A percentile compares a stretch with the other conserved stretches of the same genome.
Evolutionary conservation across 2,329 filamentous ascomycete genomes (phyloP).

Genomic region (Dendrostoma leiphaemia): DNA sequence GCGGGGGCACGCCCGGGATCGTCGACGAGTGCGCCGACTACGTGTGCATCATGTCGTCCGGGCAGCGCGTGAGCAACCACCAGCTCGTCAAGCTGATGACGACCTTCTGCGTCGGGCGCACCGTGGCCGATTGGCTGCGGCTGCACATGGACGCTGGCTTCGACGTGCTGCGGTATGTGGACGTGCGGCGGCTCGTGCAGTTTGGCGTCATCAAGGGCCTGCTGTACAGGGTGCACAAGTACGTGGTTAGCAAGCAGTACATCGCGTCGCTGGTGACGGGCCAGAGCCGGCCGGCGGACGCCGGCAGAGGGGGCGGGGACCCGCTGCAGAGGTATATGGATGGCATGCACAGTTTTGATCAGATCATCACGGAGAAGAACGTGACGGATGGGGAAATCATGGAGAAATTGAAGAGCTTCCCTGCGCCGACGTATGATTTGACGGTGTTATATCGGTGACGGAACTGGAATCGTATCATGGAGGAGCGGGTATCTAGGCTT

Average conservation of each 20-base stretch:
- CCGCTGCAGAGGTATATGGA: slow-evolving; percentile 68
- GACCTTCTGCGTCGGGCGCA: slow-evolving; percentile 77
- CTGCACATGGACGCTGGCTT: slow-evolving; percentile 66
- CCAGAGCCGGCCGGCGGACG: slow-evolving; percentile 36
- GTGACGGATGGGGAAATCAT: slow-evolving; percentile 69
- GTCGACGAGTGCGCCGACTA: slow-evolving; percentile 88
- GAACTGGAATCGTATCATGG: neutral
- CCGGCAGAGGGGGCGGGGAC: slow-evolving; percentile 32
- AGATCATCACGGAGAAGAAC: slow-evolving; percentile 76
- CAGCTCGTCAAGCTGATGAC: slow-evolving; percentile 81
- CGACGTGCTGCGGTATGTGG: slow-evolving; percentile 70
- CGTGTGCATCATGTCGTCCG: slow-evolving; percentile 53
- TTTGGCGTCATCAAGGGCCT: slow-evolving; percentile 96
- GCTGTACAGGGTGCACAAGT: slow-evolving; percentile 89
- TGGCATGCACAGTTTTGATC: slow-evolving; percentile 74
- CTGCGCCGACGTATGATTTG: slow-evolving; percentile 50
- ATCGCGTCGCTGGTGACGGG: slow-evolving; percentile 55
- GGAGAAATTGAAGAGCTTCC: slow-evolving; percentile 61
- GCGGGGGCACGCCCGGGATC: slow-evolving; percentile 1
- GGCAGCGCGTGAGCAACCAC: slow-evolving; percentile 50
- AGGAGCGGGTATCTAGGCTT: neutral
- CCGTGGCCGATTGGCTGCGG: slow-evolving; percentile 84
- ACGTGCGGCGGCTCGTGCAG: slow-evolving; percentile 87
- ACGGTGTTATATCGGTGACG: slow-evolving; percentile 51
- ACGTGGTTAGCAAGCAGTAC: slow-evolving; percentile 70